Base-by-base conservation (phyloP, 768 basidiomycete genomes). In the Leccinum olivaceopallidum region DNA sequence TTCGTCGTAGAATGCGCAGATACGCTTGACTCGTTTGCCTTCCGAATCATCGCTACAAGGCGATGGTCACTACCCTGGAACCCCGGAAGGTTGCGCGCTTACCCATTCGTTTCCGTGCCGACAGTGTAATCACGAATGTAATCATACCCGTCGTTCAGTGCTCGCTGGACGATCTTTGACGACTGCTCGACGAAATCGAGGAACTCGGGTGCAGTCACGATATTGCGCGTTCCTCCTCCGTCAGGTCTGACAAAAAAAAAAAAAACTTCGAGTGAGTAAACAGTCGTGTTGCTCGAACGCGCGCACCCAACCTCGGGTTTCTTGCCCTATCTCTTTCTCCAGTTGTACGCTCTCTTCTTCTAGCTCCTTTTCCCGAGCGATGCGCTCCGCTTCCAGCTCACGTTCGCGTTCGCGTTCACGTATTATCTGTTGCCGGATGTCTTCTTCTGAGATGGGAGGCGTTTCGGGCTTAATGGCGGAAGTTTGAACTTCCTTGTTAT, bases 121-220 rank as follows among this genome's bases (percentile, higher is more conserved):
- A 95, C 84, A n/a, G 91, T 92, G 71, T 99, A 99, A 76, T 99
- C 97, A 36, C 91, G 87, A 65, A 94, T 93, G 68, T 98, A 98
- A 73, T 99, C 97, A 73, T 99, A 99, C 28, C 85, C 85, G 68
- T 98, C 97, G 69, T 92, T 97, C 62, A 98, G 76, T 22, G 96
- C 97, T 54, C 97, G 82, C 72, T 98, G 94, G 12, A 98, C 85
- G 51, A 98, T 94, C 77, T 96, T 96, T 22, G 92, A 94, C 9
- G 94, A 95, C 67, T 90, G 86, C 71, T 97, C 94, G 16, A 99
- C 87, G 73, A 99, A 99, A 64, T 94, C 90, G 16, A 92, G 76
- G 72, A 98, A 98, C 69, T 95, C 94, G 0, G 95, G 92, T 8
- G 90, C 90, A n/a, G 87, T 78, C 63, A 94, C 80, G 55, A 98